Base-by-base conservation (phyloP, 1,284 basidiomycete genomes). In the Leccinum fallax region DNA sequence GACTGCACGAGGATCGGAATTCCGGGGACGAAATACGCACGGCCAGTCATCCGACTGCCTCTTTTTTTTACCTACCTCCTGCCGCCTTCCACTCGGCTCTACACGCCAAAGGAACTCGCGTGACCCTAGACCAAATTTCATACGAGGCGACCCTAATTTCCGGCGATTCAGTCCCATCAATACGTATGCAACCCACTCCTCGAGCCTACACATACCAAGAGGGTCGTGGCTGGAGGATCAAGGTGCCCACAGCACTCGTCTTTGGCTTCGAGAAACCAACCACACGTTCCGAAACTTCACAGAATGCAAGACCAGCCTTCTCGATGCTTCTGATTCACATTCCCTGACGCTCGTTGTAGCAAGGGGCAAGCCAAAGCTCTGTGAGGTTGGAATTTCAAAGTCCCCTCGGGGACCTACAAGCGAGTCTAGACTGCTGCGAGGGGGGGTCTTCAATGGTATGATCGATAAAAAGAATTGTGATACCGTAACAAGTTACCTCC, bases 331-430 rank as follows among this genome's bases (percentile, higher is more conserved):
- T 21, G 69, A 73, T 64, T 84, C 82, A 6, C 84, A 83, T 43
- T 81, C 83, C 40, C 74, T 76, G 55, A 83, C 79, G 36, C 75
- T 72, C 43, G 79, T 79, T 19, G 80, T 78, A 2, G 77, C 48
- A 69, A 67, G 64, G 55, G 74, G 71, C 62, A 80, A 77, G 1
- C 81, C 81, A 49, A 53, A 84, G 70, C 58, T 80, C 79, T 28
- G 73, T 66, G 63, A 83, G 72, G 80, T 79, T 9, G 79, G 81
- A 11, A 85, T 80, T 46, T 78, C 73, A 69, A 83, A 81, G 53
- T 74, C 74, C 40, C 67, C 65, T 32, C 71, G 63, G 13, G 79
- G 76, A 36, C 81, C 81, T 59, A 71, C 66, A 34, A 78, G 66
- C 6, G 69, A 74, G 60, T 78, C 80, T 80, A 65, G 56, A 55